Base-by-base conservation (phyloP, 805 yeast genomes). In the Nakazawaea ernobii region DNA sequence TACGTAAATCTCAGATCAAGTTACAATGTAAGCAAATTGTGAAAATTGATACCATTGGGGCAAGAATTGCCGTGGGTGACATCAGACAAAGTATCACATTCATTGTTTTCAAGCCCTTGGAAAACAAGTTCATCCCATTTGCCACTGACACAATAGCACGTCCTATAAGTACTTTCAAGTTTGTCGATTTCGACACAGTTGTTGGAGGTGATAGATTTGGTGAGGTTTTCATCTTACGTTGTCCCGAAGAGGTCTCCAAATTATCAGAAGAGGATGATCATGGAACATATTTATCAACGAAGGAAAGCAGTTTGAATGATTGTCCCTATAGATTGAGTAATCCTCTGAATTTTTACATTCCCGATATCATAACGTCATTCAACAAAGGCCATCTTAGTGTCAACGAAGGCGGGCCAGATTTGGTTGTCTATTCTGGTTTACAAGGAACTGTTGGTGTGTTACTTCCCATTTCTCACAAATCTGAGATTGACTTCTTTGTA, bases 121-220 rank as follows among this genome's bases (percentile, higher is more conserved):
- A 59, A 2, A 77, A 78, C 52, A 65, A 58, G 17, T 86, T 92
- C 55, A 58, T 79, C 7, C 77, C 84, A 2, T 68, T 91, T 49
- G 82, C 80, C 1, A 90, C 82, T 57, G 98, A 94, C 63, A 61
- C 73, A 0, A 65, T 83, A 35, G 71, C 81, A 32, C 68, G 97
- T 30, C 86, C 84, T 57, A 72, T 84, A 3, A 84, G 95, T 0
- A 55, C 80, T 2, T 55, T 84, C 38, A 58, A 71, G 2, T 65
- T 79, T 53, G 64, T 94, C 5, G 98, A 94, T 60, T 76, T 79
- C 52, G 80, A 80, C 48, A 89, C 97, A 0, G 77, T 86, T 1
- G 68, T 85, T 36, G 88, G 87, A 1, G 96, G 96, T 11, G 98
- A 94, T 60, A 83, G 82, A 58, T 89, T 86, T 64, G 97, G 98